phyloP scores from a whole-genome alignment of 2,329 filamentous ascomycete species.

The Apiospora malaysiana region DNA sequence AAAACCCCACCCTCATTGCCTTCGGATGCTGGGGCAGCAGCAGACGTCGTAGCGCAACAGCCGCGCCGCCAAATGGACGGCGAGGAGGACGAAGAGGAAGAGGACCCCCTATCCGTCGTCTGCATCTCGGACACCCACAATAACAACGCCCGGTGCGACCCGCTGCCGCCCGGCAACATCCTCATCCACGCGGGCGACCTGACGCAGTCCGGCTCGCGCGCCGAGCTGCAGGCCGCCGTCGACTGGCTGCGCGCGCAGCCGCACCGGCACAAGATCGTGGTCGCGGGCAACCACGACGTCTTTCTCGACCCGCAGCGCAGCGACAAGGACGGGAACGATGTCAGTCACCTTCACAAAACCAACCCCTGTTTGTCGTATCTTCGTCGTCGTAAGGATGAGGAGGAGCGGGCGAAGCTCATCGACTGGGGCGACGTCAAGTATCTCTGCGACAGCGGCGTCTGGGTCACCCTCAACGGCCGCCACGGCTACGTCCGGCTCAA shows the following conservation, averaged over 20 bases:
- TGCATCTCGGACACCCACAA: slow-evolving; percentile 78
- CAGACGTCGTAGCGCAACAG: neutral
- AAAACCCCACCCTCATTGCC: neutral
- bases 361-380: too few relatives aligned
- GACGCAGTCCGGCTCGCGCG: slow-evolving; percentile 73
- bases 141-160: slow-evolving; percentile 58
- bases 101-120: slow-evolving; percentile 53
- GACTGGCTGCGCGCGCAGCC: slow-evolving; percentile 11
- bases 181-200: slow-evolving; percentile 79
- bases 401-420: slow-evolving; percentile 60
- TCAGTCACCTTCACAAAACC: too few relatives aligned
- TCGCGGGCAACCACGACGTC: slow-evolving; percentile 79
- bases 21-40: neutral
- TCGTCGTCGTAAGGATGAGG: slow-evolving; percentile 53
- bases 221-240: slow-evolving; percentile 43
- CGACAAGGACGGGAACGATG: too few relatives aligned
- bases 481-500: slow-evolving; percentile 65
- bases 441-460: slow-evolving; percentile 59
- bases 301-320: slow-evolving; percentile 67
- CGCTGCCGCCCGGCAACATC: slow-evolving; percentile 73
- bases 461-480: slow-evolving; percentile 58
- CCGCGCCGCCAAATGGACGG: neutral
- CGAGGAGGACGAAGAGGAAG: neutral
- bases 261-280: slow-evolving; percentile 49
- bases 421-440: slow-evolving; percentile 46